phyloP scores from a whole-genome alignment of 768 basidiomycete genomes.

The Calocybe cyanea region DNA sequence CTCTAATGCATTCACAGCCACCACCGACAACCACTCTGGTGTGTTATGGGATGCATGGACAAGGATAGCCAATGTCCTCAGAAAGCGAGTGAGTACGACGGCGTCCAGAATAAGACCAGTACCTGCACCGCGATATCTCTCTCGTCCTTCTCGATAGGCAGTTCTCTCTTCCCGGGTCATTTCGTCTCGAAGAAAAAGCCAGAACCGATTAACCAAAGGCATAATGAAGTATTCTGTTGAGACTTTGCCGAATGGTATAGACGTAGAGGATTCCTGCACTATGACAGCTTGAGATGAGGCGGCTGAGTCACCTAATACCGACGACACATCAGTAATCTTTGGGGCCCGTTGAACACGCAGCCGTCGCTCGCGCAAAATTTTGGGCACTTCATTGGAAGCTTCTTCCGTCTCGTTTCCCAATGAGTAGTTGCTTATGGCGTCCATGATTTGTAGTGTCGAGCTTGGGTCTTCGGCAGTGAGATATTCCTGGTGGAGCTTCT shows the following conservation, averaged over 20 bases:
- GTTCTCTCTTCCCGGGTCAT: conserved; percentile 73
- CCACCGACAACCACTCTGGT: conserved; percentile 71
- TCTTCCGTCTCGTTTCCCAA: conserved; percentile 58
- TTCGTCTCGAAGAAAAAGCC: conserved; percentile 87
- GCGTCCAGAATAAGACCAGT: conserved; percentile 82
- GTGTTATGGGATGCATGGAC: conserved; percentile 82
- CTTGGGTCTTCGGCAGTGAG: conserved; percentile 37
- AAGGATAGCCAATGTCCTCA: conserved; percentile 74
- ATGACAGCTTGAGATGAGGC: conserved; percentile 3
- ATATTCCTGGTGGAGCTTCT: conserved; percentile 67
- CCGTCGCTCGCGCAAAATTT: conserved; percentile 68
- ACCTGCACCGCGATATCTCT: conserved; percentile 67
- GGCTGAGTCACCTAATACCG: neutral
- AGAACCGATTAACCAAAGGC: conserved; percentile 92
- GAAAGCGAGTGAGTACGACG: conserved; percentile 68
- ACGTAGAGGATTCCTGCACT: conserved; percentile 10
- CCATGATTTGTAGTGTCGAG: conserved; percentile 54
- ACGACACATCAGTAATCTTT: conserved; percentile 41
- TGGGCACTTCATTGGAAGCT: conserved; percentile 52
- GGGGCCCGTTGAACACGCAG: conserved; percentile 56
- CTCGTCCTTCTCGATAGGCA: conserved; percentile 45
- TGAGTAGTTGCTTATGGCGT: conserved; percentile 57
- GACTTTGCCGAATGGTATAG: conserved; percentile 56
- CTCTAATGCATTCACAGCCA: conserved; percentile 81
- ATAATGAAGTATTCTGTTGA: conserved; percentile 87